Base-by-base conservation (phyloP, 164 flowering plant genomes). In the Akebia trifoliata region DNA sequence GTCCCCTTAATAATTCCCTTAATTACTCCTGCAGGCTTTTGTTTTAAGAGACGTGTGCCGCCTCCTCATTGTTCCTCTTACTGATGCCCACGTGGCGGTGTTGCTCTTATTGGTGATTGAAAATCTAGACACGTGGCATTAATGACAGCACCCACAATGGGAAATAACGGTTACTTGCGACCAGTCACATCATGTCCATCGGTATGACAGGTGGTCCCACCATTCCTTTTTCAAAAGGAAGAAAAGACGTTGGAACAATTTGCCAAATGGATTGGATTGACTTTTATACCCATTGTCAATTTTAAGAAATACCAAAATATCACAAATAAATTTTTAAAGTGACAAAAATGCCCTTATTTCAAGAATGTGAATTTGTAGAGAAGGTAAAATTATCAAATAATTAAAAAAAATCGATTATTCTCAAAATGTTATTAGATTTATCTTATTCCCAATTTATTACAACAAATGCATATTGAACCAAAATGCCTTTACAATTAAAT, bases 151-250 rank as follows among this genome's bases (percentile, higher is more conserved):
- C 4, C 32, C 34, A 14, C 48, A 35, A 56, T 29, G 34, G 39
- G 20, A 61, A 70, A 29, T 56, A 61, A 69, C 74, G 74, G 78
- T 66, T 70, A 73, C 62, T 77, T 61, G 24, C 36, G 76, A 72
- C 58, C 21, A 45, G 66, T 77, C 76, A 74, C 74, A 72, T 77
- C 81, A 60, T 17, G 24, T 66, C 67, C 69, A 34, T 57, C 73
- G 38, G 61, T 45, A 17, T 39, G 20, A 39, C 73, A 56, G 73
- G 52, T 52, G 69, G 70, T 57, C 69, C 71, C 66, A 63, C 71
- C 40, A 6, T 43, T 52, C 46, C 25, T 37, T 40, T n/a, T n/a
- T n/a, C n/a, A 18, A 38, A 34, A 21, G n/a, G 47, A 40, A 18
- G 34, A 51, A 51, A 51, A 21, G 30, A 52, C 6, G 51, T 24